These are phyloP conservation scores for Penicillium daleae DNA, from an alignment of 495 filamentous ascomycete species.

Conservation along the genomic window DNA sequence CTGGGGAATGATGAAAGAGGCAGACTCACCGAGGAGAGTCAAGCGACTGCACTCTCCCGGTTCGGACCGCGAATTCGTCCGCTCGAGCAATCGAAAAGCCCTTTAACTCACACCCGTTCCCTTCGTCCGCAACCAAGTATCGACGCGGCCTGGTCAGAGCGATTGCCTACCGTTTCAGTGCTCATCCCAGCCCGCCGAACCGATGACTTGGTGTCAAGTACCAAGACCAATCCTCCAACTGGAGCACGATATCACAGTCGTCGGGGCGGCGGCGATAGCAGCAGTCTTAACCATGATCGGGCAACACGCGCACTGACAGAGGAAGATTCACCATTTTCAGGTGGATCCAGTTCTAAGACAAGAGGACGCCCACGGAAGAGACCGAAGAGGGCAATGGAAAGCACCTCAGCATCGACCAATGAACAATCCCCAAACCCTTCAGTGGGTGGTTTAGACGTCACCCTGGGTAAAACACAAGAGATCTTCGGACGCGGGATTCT, in stretches of 20 bases:
- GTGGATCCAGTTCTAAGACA: not conserved
- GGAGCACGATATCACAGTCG: not conserved
- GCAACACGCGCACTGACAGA: not conserved
- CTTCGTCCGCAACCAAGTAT: not conserved
- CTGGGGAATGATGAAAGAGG: not conserved
- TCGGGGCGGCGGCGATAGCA: not conserved
- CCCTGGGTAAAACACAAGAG: constrained; percentile 16
- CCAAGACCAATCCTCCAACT: not conserved
- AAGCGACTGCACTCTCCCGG: not conserved
- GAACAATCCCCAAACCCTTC: not conserved
- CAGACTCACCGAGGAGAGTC: not conserved
- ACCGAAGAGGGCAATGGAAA: not conserved
- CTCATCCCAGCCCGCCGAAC: not conserved
- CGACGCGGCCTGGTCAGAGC: not conserved
- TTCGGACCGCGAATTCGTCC: not conserved
- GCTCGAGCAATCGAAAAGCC: not conserved
- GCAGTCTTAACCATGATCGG: not conserved
- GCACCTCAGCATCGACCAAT: not conserved
- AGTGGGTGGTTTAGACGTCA: not conserved
- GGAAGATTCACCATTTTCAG: not conserved
- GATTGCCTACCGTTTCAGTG: not conserved
- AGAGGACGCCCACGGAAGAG: not conserved
- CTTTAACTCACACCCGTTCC: not conserved
- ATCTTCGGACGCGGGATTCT: constrained; percentile 24
- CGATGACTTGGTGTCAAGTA: not conserved